Percentiles rank a stretch among this genome's conserved stretches.
These are phyloP conservation scores for Mitragyna speciosa DNA, from an alignment of 257 asterid species.

Conservation along the genomic window DNA sequence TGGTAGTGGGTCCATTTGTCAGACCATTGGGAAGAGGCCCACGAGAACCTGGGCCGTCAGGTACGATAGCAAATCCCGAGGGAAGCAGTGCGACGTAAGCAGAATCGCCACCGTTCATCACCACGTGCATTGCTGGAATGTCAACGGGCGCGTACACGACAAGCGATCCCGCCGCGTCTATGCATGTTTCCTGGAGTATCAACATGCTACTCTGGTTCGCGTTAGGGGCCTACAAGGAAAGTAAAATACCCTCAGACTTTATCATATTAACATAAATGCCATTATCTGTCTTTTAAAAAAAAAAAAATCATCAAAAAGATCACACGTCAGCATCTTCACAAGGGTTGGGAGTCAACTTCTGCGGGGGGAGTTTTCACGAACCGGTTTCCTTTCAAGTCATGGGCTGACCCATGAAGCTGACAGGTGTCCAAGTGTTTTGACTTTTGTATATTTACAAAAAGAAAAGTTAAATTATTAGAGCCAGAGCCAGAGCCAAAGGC, in stretches of 20 bases:
- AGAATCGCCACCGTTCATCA: slow-evolving; percentile 96
- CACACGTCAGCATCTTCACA: slow-evolving; percentile 4
- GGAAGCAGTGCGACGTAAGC: slow-evolving; percentile 88
- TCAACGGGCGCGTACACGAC: slow-evolving; percentile 98
- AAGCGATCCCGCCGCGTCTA: slow-evolving; percentile 79
- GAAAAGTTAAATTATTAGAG: slow-evolving; percentile 24
- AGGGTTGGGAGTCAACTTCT: slow-evolving; percentile 34
- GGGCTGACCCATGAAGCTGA: slow-evolving; percentile 39
- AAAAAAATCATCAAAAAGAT: not conserved
- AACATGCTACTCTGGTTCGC: slow-evolving; percentile 82
- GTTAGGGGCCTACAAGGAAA: slow-evolving; percentile 50
- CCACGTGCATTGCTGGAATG: slow-evolving; percentile 88
- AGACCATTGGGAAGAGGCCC: slow-evolving; percentile 26
- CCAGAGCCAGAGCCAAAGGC: slow-evolving; percentile 2
- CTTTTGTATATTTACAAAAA: slow-evolving; percentile 27
- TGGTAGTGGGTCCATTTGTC: slow-evolving; percentile 24
- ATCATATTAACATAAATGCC: slow-evolving; percentile 13
- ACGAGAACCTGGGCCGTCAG: slow-evolving; percentile 70
- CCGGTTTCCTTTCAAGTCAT: slow-evolving; percentile 21
- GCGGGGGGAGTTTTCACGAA: slow-evolving; percentile 13
- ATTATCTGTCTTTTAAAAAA: not conserved
- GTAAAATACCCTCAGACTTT: slow-evolving; percentile 17
- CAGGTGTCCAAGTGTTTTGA: slow-evolving; percentile 49
- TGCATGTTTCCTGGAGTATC: slow-evolving; percentile 83
- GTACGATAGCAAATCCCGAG: slow-evolving; percentile 81